These are phyloP conservation scores for Ustilago esculenta DNA, from an alignment of 1,284 basidiomycete genomes.

Conservation along the genomic window DNA sequence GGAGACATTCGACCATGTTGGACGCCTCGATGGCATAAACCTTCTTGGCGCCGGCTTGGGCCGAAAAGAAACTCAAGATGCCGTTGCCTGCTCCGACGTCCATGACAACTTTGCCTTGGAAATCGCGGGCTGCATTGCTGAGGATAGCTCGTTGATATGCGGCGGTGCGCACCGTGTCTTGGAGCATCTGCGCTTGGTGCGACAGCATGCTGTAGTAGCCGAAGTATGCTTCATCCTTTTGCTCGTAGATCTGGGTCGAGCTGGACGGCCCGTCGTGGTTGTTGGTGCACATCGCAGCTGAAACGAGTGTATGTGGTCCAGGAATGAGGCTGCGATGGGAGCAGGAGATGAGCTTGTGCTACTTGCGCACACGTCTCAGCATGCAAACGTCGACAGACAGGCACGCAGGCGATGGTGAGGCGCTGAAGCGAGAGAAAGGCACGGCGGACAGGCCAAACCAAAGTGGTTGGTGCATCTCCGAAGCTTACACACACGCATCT, in stretches of 20 bases:
- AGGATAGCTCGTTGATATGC: conserved; percentile 62
- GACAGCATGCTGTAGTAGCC: conserved; percentile 62
- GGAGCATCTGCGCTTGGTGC: conserved; percentile 65
- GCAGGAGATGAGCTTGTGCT: no score
- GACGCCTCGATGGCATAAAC: conserved; percentile 71
- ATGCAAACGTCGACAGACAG: no score
- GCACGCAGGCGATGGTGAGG: no score
- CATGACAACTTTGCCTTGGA: conserved; percentile 55
- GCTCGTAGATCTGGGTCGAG: conserved; percentile 47
- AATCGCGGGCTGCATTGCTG: conserved; percentile 41
- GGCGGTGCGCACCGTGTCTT: conserved; percentile 60
- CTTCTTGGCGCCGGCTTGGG: conserved; percentile 69
- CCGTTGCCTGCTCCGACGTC: conserved; percentile 71
- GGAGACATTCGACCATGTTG: conserved; percentile 70
- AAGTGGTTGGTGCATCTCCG: conserved; percentile 12
- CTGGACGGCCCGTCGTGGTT: background rate
- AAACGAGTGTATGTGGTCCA: no score
- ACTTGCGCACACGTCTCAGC: no score
- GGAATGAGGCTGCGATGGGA: no score
- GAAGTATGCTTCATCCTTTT: conserved; percentile 63
- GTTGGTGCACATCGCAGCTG: background rate
- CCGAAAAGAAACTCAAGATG: conserved; percentile 70
- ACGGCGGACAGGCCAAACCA: background rate
- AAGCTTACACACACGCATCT: no score
- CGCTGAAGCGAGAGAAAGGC: no score